Evolutionary conservation across 371 early-diverging fungal genomes (phyloP), one percentile per base, ranked within the genome.

Genomic region (Mucor saturninus): DNA sequence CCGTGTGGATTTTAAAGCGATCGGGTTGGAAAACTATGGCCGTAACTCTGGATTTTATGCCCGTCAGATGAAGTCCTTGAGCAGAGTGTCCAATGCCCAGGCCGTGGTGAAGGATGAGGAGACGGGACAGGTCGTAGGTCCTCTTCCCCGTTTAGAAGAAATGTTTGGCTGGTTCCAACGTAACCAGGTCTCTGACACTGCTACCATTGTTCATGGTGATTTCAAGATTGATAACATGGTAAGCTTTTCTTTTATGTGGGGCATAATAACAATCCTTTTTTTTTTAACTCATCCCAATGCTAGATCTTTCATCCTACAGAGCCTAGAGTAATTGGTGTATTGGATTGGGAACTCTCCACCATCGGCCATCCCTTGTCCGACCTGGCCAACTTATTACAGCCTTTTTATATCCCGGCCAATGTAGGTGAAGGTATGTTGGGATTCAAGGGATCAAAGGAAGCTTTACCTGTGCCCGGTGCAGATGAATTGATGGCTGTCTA

Each of bases 311-410:
- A 95, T 65, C 90, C 93, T 51, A 87, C 86, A 6, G 84, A 91
- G 32, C 83, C 92, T 21, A 72, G 79, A 2, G 90, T 97, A 8
- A 91, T 95, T 72, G 96, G 95, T 21, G 82, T 96, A n/a, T 83
- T 97, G 30, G 98, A 96, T 69, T 97, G 98, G 96, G 98, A 97
- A 70, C 74, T 97, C 14, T 92, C 93, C 39, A 95, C 98, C 3
- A 87, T 97, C 56, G 98, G 97, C 6, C 95, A 97, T 72, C 98
- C 98, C 32, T 83, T 91, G 40, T 87, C 95, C 13, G 98, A 97
- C 69, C 76, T 97, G 8, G 90, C 95, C 40, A 95, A 95, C 67
- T 69, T 95, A 55, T 73, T 95, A 49, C 87, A 91, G 69, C 92
- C 89, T 4, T 94, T 85, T 67, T 89, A 89, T 61, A 52, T 84